Conservation (phyloP, 2,329 filamentous ascomycete species). For the Aspergillus terreus region DNA sequence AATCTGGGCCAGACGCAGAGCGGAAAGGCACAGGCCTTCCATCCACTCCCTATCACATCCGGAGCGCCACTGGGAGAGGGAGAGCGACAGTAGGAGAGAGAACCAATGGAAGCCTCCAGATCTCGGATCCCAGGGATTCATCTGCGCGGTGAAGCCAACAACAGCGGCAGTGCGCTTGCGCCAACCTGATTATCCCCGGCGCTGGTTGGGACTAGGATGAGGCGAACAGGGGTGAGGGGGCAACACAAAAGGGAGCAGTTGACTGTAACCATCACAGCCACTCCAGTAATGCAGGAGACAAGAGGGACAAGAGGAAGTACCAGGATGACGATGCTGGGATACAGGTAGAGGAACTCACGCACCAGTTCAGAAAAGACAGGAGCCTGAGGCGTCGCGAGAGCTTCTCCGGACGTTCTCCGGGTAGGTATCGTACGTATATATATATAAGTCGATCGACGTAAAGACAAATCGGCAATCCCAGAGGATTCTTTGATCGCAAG, state of each 20-base stretch:
- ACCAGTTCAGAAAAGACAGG: too few species aligned
- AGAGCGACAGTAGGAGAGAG: constrained; percentile 18
- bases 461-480: too few species aligned
- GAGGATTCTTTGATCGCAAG: too few species aligned
- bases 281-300: too few species aligned
- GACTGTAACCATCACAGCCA: not conserved
- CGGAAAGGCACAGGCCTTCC: constrained; percentile 28
- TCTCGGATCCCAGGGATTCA: constrained; percentile 10
- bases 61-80: constrained; percentile 24
- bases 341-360: too few species aligned
- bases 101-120: constrained; percentile 20
- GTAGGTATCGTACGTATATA: too few species aligned
- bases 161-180: constrained; percentile 9
- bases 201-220: not conserved
- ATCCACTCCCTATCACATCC: constrained; percentile 23
- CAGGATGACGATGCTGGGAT: too few species aligned
- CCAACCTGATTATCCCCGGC: constrained; percentile 2
- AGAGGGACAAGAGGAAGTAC: too few species aligned
- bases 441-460: too few species aligned
- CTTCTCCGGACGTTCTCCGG: too few species aligned
- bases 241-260: not conserved
- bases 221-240: not conserved
- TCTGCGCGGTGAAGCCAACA: constrained; percentile 8
- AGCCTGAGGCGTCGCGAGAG: too few species aligned
- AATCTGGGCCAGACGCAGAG: constrained; percentile 17